Percentiles rank a stretch among this genome's conserved stretches.
Evolutionary conservation across 345 rosid species (phyloP).

Genomic region (Physaria fendleri): DNA sequence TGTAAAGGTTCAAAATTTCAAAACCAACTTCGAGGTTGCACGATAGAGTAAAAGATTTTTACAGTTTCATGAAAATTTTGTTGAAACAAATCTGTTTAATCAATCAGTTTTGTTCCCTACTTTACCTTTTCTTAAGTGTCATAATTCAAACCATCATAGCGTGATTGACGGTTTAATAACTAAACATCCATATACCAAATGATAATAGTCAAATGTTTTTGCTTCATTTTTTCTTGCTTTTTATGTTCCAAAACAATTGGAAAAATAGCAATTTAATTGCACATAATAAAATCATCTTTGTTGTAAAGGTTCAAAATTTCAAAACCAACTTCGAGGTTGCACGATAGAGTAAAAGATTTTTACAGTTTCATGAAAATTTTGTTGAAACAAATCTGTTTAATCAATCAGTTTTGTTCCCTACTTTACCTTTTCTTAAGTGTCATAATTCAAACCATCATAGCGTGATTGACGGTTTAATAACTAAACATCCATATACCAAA

Average conservation of each 20-base stretch:
- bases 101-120: slow-evolving; percentile 6
- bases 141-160: no score
- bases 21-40: not conserved
- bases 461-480: no score
- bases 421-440: not conserved
- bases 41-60: not conserved
- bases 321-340: not conserved
- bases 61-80: slow-evolving; percentile 3
- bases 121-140: not conserved
- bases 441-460: no score
- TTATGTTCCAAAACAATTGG: no score
- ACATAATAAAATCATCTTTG: no score
- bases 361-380: slow-evolving; percentile 2
- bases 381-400: slow-evolving; percentile 2
- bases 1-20: not conserved
- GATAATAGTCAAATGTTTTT: no score
- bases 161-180: no score
- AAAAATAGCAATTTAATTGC: no score
- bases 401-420: slow-evolving; percentile 2
- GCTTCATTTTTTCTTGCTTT: no score
- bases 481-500: no score
- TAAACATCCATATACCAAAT: no score
- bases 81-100: slow-evolving; percentile 4
- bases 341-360: not conserved
- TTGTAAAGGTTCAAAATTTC: slow-evolving; percentile 3